Conservation (phyloP, 2,329 filamentous ascomycete genomes). For the Fusarium sp. region DNA sequence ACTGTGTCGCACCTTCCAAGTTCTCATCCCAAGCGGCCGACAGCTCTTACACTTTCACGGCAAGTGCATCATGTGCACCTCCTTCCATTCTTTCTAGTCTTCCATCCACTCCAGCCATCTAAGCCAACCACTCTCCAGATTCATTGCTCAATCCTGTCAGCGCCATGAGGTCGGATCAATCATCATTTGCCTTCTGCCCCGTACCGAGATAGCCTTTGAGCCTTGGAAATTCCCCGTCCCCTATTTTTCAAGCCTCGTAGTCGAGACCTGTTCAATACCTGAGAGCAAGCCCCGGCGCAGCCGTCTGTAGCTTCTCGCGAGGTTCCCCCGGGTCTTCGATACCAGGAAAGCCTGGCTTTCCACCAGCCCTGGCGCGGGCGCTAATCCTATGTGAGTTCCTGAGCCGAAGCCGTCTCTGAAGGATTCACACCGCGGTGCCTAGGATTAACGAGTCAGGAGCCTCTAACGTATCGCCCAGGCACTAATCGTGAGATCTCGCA, state of each 20-base stretch:
- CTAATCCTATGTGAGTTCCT: constrained; percentile 29
- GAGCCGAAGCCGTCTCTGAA: constrained; percentile 22
- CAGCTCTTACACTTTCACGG: not conserved
- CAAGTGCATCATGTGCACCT: not conserved
- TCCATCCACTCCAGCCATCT: not conserved
- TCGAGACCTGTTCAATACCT: constrained; percentile 27
- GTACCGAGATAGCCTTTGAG: constrained; percentile 16
- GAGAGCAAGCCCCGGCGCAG: constrained; percentile 20
- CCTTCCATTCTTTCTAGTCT: not conserved
- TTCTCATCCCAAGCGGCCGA: not conserved
- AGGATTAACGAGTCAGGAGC: constrained; percentile 32
- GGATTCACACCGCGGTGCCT: constrained; percentile 7
- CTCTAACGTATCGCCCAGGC: not conserved
- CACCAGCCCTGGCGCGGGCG: constrained; percentile 15
- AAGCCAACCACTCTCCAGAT: constrained; percentile 5
- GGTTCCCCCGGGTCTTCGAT: constrained; percentile 19
- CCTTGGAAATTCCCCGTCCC: constrained; percentile 15
- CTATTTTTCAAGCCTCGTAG: constrained; percentile 5
- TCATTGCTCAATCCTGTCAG: constrained; percentile 8
- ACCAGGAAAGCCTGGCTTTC: constrained; percentile 21
- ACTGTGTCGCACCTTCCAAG: not conserved
- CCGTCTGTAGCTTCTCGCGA: constrained; percentile 6
- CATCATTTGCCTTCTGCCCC: not conserved
- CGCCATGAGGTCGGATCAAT: not conserved
- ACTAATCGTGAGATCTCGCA: constrained; percentile 6